Base-by-base conservation (phyloP, 1,284 basidiomycete genomes). In the Rhodotorula sp. region DNA sequence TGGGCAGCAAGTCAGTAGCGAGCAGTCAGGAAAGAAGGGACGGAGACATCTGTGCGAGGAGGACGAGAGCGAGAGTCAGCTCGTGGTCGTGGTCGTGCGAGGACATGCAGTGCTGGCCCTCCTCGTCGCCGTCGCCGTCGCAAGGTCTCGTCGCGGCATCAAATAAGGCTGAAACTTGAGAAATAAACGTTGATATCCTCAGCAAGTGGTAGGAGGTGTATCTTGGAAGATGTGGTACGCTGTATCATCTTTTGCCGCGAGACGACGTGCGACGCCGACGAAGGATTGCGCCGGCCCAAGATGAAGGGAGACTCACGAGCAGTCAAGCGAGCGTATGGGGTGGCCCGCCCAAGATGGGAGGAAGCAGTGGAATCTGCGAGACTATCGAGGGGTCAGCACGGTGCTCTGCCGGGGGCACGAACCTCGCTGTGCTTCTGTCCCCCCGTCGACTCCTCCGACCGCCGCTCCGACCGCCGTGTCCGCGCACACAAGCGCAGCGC, bases 161-260 rank as follows among this genome's bases (percentile, higher is more conserved):
- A 65, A 31, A 55, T 48, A 64, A 70, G 68, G 68, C 68, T 70
- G 68, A 70, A 70, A 70, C 68, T 65, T 28, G 16, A 24, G 10
- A n/a, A 34, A 50, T 47, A 30, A 46, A 61, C 59, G 57, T 34
- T 34, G 60, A 26, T 20, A 56, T 62, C 68, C 60, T 57, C 64
- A 66, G 54, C 15, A 48, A 48, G 52, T 66, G 58, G 64, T 64
- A 51, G 56, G 24, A 44, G 59, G 59, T 48, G 53, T 53, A 64
- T 64, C 40, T 40, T 31, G 52, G n/a, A 54, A 34, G 59, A 58
- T 24, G n/a, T 28, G 44, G 59, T 61, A 53, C n/a, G 64, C 47
- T 52, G 40, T 37, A 37, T 22, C 15, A 60, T 59, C 51, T 50
- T 65, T 24, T 37, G 16, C 26, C 50, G 50, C 34, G n/a, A 26